These are phyloP conservation scores for Pleurostoma richardsiae DNA, from an alignment of 2,329 filamentous ascomycete species.

Conservation along the genomic window DNA sequence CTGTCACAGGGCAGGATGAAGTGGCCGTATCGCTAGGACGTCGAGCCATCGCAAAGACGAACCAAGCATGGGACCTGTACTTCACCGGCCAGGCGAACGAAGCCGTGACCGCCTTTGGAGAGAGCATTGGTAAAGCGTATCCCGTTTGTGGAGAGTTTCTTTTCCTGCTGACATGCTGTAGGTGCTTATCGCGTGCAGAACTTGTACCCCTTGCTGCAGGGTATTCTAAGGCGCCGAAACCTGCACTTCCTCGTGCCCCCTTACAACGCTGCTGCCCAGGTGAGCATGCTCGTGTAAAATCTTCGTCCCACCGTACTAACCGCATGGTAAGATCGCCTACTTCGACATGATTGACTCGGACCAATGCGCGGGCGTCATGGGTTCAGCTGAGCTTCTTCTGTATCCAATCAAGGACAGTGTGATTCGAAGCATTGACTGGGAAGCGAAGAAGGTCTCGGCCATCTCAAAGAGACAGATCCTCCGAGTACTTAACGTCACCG, in stretches of 20 bases:
- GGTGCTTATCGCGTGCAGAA: slow-evolving; percentile 67
- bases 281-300: slow-evolving; percentile 30
- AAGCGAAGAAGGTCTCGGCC: slow-evolving; percentile 56
- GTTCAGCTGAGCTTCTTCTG: slow-evolving; percentile 77
- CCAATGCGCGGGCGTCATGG: slow-evolving; percentile 73
- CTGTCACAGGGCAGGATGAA: slow-evolving; percentile 71
- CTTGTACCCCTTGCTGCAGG: slow-evolving; percentile 73
- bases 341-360: slow-evolving; percentile 64
- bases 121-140: not conserved
- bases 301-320: slow-evolving; percentile 5
- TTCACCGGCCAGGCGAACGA: slow-evolving; percentile 72
- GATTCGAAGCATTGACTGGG: slow-evolving; percentile 63
- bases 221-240: slow-evolving; percentile 61
- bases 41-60: slow-evolving; percentile 64
- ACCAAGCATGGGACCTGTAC: slow-evolving; percentile 83
- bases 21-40: slow-evolving; percentile 59
- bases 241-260: slow-evolving; percentile 80
- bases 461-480: slow-evolving; percentile 66
- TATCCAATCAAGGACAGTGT: slow-evolving; percentile 79
- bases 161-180: slow-evolving; percentile 31
- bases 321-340: slow-evolving; percentile 61
- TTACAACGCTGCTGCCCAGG: slow-evolving; percentile 83
- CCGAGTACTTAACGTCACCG: slow-evolving; percentile 58
- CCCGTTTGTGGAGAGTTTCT: not conserved
- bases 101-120: slow-evolving; percentile 81